Evolutionary conservation across 176 grass and related monocot genomes (phyloP).

Genomic region (Triticum turgidum): DNA sequence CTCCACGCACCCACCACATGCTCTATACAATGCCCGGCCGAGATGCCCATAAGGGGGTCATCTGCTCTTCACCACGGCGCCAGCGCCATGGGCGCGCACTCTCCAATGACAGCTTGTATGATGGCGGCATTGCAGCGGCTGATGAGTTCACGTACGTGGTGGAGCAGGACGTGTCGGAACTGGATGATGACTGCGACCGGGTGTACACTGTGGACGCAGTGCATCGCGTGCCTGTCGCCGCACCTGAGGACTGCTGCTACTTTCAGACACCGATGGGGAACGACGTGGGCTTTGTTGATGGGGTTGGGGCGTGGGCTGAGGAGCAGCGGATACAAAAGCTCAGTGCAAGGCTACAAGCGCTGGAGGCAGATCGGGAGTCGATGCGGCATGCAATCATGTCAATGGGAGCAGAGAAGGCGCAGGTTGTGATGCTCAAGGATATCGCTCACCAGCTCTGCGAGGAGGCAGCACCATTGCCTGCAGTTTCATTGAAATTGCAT

Average conservation of each 20-base stretch:
- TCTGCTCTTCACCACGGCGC: background rate
- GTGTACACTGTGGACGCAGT: conserved; percentile 73
- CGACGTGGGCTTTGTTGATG: background rate
- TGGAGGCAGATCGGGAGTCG: conserved; percentile 75
- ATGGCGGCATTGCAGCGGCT: background rate
- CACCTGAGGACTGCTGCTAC: conserved; percentile 34
- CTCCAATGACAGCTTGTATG: conserved; percentile 28
- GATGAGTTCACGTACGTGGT: conserved; percentile 33
- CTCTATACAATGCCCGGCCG: conserved; percentile 38
- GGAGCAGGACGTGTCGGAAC: background rate
- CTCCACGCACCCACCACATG: conserved; percentile 41
- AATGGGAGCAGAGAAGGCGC: conserved; percentile 61
- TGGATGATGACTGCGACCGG: conserved; percentile 33
- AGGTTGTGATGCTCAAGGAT: conserved; percentile 65
- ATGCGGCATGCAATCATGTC: conserved; percentile 75
- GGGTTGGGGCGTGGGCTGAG: conserved; percentile 3
- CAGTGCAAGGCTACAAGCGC: conserved; percentile 52
- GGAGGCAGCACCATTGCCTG: conserved; percentile 16
- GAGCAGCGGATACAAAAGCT: conserved; percentile 69
- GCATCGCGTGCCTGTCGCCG: conserved; percentile 38
- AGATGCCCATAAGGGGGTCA: too few relatives aligned
- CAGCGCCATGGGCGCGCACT: conserved; percentile 3
- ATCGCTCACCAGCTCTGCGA: conserved; percentile 69
- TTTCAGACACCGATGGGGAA: background rate
- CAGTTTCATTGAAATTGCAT: conserved; percentile 20